Conservation (phyloP, 495 filamentous ascomycete genomes). For the Aspergillus ostianus region DNA sequence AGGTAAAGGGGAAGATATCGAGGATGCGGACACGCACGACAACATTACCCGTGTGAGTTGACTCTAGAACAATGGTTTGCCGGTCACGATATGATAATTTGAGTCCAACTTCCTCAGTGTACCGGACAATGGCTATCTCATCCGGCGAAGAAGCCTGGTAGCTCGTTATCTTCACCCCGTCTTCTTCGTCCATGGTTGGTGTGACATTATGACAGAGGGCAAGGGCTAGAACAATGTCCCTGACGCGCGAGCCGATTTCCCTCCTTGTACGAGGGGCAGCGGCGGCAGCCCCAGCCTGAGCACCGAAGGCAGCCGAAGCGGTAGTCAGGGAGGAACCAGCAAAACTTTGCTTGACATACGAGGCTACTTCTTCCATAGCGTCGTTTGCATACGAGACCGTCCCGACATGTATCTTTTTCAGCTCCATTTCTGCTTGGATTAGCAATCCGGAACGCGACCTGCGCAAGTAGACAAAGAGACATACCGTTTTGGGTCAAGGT, state of each 20-base stretch:
- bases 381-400: constrained; percentile 98
- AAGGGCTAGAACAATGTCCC: constrained; percentile 86
- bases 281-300: constrained; percentile 53
- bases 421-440: constrained; percentile 73
- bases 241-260: constrained; percentile 89
- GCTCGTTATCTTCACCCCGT: constrained; percentile 71
- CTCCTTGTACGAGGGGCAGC: constrained; percentile 73
- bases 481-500: constrained; percentile 89
- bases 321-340: constrained; percentile 61
- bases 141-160: constrained; percentile 98
- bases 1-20: constrained; percentile 96
- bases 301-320: constrained; percentile 65
- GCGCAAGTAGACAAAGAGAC: constrained; percentile 13
- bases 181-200: constrained; percentile 79
- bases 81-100: constrained; percentile 83
- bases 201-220: constrained; percentile 98
- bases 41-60: constrained; percentile 67
- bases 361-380: constrained; percentile 93
- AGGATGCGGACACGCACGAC: constrained; percentile 88
- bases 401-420: constrained; percentile 97
- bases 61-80: constrained; percentile 76
- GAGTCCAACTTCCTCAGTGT: constrained; percentile 91
- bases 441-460: constrained; percentile 5
- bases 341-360: constrained; percentile 83
- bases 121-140: constrained; percentile 96